A percentile compares a stretch with the other conserved stretches of the same genome.
phyloP scores from a whole-genome alignment of 2,329 filamentous ascomycete species.

The Ascochyta clinopodiicola region DNA sequence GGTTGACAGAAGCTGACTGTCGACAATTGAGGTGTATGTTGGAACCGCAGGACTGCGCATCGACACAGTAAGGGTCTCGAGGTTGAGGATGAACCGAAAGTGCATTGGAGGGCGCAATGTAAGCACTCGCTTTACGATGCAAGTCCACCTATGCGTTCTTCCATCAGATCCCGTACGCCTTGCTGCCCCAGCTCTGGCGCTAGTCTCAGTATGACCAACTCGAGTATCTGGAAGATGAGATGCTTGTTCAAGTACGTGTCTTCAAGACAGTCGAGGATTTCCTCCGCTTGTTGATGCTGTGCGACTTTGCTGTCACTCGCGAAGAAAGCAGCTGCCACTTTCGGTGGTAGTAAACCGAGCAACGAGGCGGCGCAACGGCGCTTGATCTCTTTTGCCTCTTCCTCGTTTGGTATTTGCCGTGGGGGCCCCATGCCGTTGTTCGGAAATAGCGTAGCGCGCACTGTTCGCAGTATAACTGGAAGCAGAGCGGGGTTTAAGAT shows the following conservation, averaged over 20 bases:
- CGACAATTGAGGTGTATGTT: not conserved
- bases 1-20: not conserved
- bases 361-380: conserved; percentile 70
- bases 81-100: not conserved
- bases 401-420: conserved; percentile 64
- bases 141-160: conserved; percentile 66
- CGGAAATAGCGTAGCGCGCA: conserved; percentile 83
- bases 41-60: not conserved
- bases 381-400: conserved; percentile 68
- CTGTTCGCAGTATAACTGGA: conserved; percentile 64
- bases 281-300: conserved; percentile 65
- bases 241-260: conserved; percentile 94
- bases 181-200: conserved; percentile 83
- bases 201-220: conserved; percentile 79
- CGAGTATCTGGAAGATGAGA: conserved; percentile 80
- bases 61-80: not conserved
- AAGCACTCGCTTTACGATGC: not conserved
- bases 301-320: conserved; percentile 51
- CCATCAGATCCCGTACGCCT: conserved; percentile 74
- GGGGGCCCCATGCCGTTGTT: conserved; percentile 76
- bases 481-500: conserved; percentile 54
- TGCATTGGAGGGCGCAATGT: not conserved
- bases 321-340: conserved; percentile 46
- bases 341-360: conserved; percentile 55
- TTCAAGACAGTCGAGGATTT: conserved; percentile 74